These are phyloP conservation scores for Debaryomyces prosopidis DNA, from an alignment of 805 yeast species.

Conservation along the genomic window DNA sequence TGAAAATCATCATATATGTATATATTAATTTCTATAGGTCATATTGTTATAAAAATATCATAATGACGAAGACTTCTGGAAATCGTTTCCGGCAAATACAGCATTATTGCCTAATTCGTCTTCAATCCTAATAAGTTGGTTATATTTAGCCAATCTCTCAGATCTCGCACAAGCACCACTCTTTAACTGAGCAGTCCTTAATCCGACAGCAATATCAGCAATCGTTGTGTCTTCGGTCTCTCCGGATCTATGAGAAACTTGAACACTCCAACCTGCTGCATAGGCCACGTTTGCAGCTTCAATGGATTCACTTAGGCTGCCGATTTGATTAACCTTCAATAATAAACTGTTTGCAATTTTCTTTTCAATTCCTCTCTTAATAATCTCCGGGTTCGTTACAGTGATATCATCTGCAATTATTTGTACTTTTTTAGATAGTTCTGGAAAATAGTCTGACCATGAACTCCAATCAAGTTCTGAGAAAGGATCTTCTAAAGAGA, in stretches of 20 bases:
- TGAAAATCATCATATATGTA: not conserved
- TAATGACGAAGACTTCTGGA: slow-evolving; percentile 6
- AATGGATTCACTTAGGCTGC: slow-evolving; percentile 20
- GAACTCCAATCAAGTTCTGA: slow-evolving; percentile 25
- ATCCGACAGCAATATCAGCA: slow-evolving; percentile 23
- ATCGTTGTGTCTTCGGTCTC: slow-evolving; percentile 24
- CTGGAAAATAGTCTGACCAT: slow-evolving; percentile 16
- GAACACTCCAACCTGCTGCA: slow-evolving; percentile 19
- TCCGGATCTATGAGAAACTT: slow-evolving; percentile 24
- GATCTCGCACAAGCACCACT: slow-evolving; percentile 25
- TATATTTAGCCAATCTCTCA: slow-evolving; percentile 23
- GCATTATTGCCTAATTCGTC: slow-evolving; percentile 20
- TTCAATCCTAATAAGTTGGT: slow-evolving; percentile 23
- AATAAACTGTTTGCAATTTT: slow-evolving; percentile 20
- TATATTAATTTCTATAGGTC: not conserved
- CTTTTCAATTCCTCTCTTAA: slow-evolving; percentile 18
- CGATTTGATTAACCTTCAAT: slow-evolving; percentile 24
- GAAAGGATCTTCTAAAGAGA: slow-evolving; percentile 23
- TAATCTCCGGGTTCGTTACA: slow-evolving; percentile 21
- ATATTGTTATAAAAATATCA: not conserved
- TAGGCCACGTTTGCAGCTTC: slow-evolving; percentile 17
- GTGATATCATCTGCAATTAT: slow-evolving; percentile 23
- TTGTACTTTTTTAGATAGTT: slow-evolving; percentile 13
- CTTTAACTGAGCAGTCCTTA: slow-evolving; percentile 22
- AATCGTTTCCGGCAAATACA: slow-evolving; percentile 16